Conservation (phyloP, 805 yeast species). For the Schwanniomyces polymorphus region DNA sequence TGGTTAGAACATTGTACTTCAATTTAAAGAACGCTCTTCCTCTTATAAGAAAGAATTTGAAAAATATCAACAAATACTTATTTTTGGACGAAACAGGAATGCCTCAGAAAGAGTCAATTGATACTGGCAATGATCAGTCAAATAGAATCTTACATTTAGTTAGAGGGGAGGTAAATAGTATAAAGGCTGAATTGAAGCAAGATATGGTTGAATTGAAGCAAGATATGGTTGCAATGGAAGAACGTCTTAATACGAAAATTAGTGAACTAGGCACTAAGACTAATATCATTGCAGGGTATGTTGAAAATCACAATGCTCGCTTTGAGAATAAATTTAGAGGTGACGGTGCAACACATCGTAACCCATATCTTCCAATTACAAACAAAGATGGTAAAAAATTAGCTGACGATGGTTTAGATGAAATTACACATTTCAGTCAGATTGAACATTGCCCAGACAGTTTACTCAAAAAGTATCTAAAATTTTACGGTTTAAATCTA, state of each 20-base stretch:
- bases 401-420: neutral
- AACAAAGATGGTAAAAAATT: neutral
- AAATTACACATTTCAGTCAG: conserved; percentile 4
- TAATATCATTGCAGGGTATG: too few relatives aligned
- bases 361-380: neutral
- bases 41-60: neutral
- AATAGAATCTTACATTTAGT: neutral
- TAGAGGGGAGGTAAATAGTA: neutral
- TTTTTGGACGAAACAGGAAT: neutral
- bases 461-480: neutral
- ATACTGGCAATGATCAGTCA: neutral
- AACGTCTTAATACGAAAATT: too few relatives aligned
- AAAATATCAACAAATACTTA: neutral
- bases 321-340: neutral
- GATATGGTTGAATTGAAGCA: neutral
- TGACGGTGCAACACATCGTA: neutral
- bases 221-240: too few relatives aligned
- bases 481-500: neutral
- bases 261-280: too few relatives aligned
- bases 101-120: neutral
- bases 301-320: neutral
- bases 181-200: neutral
- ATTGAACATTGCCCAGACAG: neutral
- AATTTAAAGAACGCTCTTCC: neutral
- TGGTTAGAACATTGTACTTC: neutral